Percentiles rank a stretch among this genome's conserved stretches.
Evolutionary conservation across 2,329 filamentous ascomycete species (phyloP).

Genomic region (Phialemonium atrogriseum): DNA sequence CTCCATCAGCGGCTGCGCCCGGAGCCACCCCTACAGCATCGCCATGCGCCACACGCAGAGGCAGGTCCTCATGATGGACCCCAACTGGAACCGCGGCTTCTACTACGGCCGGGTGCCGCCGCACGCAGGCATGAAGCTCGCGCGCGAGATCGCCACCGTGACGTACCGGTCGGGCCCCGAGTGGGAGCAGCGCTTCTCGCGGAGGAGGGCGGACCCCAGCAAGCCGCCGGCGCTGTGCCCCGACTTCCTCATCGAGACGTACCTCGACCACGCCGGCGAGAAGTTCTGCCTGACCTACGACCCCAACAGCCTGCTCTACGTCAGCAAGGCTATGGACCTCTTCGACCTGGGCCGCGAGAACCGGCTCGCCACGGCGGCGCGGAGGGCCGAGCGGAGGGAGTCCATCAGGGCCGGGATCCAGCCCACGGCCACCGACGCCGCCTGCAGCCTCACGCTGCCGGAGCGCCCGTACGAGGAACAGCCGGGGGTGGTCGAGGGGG

Average conservation of each 20-base stretch:
- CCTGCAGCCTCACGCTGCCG: constrained; percentile 77
- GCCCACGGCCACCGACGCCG: constrained; percentile 28
- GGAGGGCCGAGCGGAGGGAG: constrained; percentile 53
- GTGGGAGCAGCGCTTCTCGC: constrained; percentile 92
- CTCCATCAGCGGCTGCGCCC: constrained; percentile 85
- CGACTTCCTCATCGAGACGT: constrained; percentile 96
- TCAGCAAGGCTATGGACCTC: constrained; percentile 97
- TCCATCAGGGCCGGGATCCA: constrained; percentile 43
- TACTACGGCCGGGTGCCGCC: constrained; percentile 87
- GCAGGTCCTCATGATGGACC: constrained; percentile 98
- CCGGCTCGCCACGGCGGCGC: constrained; percentile 52
- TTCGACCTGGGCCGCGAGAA: constrained; percentile 78
- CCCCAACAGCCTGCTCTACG: constrained; percentile 88
- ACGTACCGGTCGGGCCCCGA: constrained; percentile 95
- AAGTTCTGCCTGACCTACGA: constrained; percentile 98
- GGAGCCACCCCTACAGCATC: constrained; percentile 95
- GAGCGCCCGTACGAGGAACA: constrained; percentile 82
- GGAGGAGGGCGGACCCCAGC: constrained; percentile 74
- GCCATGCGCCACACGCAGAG: constrained; percentile 97
- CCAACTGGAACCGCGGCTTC: constrained; percentile 91
- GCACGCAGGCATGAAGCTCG: constrained; percentile 95
- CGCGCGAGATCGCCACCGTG: constrained; percentile 92
- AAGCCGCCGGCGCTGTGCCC: constrained; percentile 91
- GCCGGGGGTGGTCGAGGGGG: constrained; percentile 34
- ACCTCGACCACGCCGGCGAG: constrained; percentile 94